Conservation (phyloP, 1,139 yeast species). For the Taphrina confusa region DNA sequence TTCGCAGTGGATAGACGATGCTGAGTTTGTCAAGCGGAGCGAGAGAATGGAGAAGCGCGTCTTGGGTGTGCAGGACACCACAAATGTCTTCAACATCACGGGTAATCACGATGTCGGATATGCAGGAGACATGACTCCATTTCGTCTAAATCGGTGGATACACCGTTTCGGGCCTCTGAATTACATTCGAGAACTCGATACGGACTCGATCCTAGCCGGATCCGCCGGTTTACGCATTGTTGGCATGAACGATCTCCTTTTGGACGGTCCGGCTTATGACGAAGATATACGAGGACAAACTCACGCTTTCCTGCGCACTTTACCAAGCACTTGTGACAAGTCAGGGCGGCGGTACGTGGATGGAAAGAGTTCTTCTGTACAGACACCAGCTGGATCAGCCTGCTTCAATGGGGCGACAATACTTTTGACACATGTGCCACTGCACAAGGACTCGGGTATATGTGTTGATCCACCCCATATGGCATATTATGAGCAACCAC, state of each 20-base stretch:
- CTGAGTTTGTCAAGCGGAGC: slow-evolving; percentile 79
- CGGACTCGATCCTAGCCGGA: background rate
- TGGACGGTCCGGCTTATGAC: slow-evolving; percentile 89
- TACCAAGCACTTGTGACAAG: background rate
- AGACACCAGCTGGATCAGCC: background rate
- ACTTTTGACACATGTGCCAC: slow-evolving; percentile 84
- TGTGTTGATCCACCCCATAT: slow-evolving; percentile 85
- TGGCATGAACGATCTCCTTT: slow-evolving; percentile 74
- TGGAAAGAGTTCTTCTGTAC: background rate
- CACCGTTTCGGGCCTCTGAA: slow-evolving; percentile 79
- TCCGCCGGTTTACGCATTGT: slow-evolving; percentile 68
- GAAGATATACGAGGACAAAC: slow-evolving; percentile 17
- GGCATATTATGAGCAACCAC: slow-evolving; percentile 67
- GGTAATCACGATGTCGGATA: slow-evolving; percentile 98
- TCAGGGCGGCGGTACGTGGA: slow-evolving; percentile 2
- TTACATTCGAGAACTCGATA: background rate
- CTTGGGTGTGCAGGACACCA: slow-evolving; percentile 52
- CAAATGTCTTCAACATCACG: slow-evolving; percentile 51
- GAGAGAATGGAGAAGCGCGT: slow-evolving; percentile 64
- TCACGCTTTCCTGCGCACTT: slow-evolving; percentile 26
- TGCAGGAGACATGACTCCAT: slow-evolving; percentile 91
- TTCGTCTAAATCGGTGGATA: slow-evolving; percentile 78
- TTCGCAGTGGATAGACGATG: slow-evolving; percentile 92
- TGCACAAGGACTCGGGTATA: slow-evolving; percentile 74
- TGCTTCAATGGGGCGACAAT: slow-evolving; percentile 57